A percentile compares a stretch with the other conserved stretches of the same genome.
Evolutionary conservation across 257 asterid genomes (phyloP).

Genomic region (Buddleja alternifolia): DNA sequence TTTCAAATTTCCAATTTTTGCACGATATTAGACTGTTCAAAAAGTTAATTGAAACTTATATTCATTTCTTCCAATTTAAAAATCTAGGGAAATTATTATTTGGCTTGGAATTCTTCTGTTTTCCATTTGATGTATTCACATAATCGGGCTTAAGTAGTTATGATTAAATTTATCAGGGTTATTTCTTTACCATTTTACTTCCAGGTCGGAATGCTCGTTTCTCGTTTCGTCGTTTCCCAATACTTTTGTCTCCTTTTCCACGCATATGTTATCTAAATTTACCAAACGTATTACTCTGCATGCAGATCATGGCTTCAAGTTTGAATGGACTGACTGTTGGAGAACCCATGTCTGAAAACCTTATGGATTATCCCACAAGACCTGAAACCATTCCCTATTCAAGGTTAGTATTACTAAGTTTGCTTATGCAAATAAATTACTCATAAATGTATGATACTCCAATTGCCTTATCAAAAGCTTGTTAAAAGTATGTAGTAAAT

Average conservation of each 20-base stretch:
- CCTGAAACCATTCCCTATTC: constrained; percentile 65
- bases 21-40: neutral
- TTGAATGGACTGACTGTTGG: constrained; percentile 93
- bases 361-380: constrained; percentile 82
- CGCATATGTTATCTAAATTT: constrained; percentile 10
- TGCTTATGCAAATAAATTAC: neutral
- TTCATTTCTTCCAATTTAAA: too few species aligned
- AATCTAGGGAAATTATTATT: too few species aligned
- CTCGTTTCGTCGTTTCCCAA: constrained; percentile 8
- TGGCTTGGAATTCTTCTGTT: neutral
- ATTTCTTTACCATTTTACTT: neutral
- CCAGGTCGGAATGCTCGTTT: neutral
- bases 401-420: constrained; percentile 42
- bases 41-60: neutral
- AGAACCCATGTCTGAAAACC: constrained; percentile 65
- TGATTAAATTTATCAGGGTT: neutral
- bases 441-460: neutral
- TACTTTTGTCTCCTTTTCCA: neutral
- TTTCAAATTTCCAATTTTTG: neutral
- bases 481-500: neutral
- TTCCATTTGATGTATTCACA: neutral
- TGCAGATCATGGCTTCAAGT: constrained; percentile 99
- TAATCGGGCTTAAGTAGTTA: neutral
- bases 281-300: constrained; percentile 4
- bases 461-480: neutral